Evolutionary conservation across 768 basidiomycete species (phyloP).

Genomic region (Suillus weaverae): DNA sequence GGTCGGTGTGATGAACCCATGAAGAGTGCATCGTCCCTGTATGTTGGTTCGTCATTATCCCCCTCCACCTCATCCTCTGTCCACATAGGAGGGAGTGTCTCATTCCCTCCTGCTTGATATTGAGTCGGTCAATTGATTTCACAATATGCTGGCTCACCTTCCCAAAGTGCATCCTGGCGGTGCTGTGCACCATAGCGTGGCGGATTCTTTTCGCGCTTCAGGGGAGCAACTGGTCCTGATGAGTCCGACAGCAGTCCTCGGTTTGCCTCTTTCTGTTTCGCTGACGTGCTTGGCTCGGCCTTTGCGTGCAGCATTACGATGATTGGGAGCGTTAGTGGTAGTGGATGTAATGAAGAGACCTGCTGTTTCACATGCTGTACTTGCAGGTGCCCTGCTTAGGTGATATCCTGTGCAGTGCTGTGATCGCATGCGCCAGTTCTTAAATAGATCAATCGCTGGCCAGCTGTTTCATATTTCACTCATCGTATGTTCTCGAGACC

Average conservation of each 20-base stretch:
- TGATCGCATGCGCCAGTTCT: neutral
- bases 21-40: neutral
- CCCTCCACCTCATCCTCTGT: neutral
- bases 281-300: neutral
- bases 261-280: neutral
- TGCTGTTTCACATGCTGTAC: neutral
- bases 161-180: neutral
- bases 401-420: neutral
- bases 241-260: neutral
- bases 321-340: neutral
- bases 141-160: neutral
- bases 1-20: neutral
- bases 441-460: no score
- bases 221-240: neutral
- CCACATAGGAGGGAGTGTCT: neutral
- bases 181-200: conserved; percentile 1
- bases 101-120: neutral
- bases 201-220: neutral
- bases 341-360: neutral
- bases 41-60: no score
- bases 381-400: neutral
- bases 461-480: no score
- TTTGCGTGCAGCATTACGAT: neutral
- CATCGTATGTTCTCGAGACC: neutral
- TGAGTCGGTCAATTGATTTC: neutral